phyloP scores from a whole-genome alignment of 805 yeast species.

The Cyberlindnera mrakii region DNA sequence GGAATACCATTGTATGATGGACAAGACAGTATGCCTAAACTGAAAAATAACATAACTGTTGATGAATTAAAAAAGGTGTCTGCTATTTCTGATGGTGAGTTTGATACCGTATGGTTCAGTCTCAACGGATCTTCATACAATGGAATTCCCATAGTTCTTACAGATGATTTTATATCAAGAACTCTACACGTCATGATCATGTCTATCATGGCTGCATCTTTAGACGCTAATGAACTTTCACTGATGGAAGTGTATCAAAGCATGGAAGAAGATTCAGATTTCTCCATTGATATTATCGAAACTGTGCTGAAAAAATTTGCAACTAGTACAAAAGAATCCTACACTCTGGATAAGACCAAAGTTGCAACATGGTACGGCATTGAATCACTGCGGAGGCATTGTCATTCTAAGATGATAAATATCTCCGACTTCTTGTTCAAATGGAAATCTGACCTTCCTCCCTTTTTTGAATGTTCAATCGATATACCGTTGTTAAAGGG shows the following conservation, averaged over 20 bases:
- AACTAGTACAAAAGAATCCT: conserved; percentile 19
- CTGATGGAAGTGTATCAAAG: conserved; percentile 25
- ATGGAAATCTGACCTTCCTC: conserved; percentile 61
- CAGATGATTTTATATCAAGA: conserved; percentile 28
- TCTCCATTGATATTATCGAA: conserved; percentile 37
- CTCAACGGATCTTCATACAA: conserved; percentile 51
- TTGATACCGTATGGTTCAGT: conserved; percentile 43
- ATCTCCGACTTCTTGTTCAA: conserved; percentile 53
- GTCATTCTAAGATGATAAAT: conserved; percentile 24
- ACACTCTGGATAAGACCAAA: conserved; percentile 34
- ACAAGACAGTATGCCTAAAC: conserved; percentile 10
- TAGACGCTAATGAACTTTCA: conserved; percentile 25
- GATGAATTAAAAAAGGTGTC: conserved; percentile 35
- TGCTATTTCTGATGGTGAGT: conserved; percentile 51
- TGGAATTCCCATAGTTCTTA: conserved; percentile 34
- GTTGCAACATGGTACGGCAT: conserved; percentile 63
- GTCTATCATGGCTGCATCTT: conserved; percentile 32
- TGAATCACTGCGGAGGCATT: conserved; percentile 37
- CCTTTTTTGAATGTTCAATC: conserved; percentile 53
- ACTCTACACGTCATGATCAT: conserved; percentile 31
- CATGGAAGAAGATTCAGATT: conserved; percentile 27
- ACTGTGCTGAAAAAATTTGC: conserved; percentile 48
- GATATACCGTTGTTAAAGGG: conserved; percentile 53
- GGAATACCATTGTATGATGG: conserved; percentile 35
- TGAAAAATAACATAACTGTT: conserved; percentile 5